phyloP scores from a whole-genome alignment of 345 rosid genomes.

The Eucalyptus sp. region DNA sequence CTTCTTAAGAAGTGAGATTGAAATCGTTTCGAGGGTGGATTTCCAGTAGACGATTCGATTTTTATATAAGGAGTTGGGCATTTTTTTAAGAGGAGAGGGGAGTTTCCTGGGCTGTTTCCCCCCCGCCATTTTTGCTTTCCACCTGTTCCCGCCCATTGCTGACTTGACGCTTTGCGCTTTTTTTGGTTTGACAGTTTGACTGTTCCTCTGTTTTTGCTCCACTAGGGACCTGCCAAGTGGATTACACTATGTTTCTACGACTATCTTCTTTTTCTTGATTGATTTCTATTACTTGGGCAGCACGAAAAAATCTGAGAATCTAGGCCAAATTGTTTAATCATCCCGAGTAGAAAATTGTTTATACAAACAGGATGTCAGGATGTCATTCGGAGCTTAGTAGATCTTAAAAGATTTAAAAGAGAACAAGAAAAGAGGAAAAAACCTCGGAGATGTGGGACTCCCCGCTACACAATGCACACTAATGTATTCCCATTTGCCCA shows the following conservation, averaged over 20 bases:
- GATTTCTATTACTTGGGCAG: background rate
- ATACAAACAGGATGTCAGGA: background rate
- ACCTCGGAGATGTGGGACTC: no score
- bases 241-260: background rate
- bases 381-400: background rate
- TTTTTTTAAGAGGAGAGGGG: background rate
- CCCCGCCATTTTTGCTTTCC: background rate
- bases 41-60: background rate
- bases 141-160: background rate
- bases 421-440: no score
- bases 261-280: background rate
- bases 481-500: no score
- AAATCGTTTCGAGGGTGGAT: background rate
- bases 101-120: background rate
- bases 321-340: background rate
- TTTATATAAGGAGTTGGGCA: background rate
- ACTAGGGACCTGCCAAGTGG: background rate
- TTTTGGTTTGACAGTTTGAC: background rate
- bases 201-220: background rate
- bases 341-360: background rate
- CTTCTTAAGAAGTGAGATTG: background rate
- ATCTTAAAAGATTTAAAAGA: no score
- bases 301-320: background rate
- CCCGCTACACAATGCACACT: background rate
- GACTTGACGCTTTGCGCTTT: background rate